Evolutionary conservation across 352 stramenopile species (phyloP).

Genomic region (Phytopythium aichiense): DNA sequence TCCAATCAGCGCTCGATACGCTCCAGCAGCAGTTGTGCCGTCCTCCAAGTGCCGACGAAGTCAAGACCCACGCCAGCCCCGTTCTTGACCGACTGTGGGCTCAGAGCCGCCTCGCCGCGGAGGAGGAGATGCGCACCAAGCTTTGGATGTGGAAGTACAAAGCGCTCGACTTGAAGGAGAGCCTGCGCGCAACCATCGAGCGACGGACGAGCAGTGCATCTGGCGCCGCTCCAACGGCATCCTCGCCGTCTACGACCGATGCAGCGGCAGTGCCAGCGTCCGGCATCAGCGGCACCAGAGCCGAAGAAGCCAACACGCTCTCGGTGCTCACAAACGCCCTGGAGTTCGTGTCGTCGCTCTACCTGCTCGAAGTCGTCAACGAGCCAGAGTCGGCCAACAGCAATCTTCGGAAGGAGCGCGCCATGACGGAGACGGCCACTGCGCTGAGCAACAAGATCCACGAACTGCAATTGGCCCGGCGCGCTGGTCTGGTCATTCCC

Average conservation of each 20-base stretch:
- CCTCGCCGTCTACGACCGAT: background rate
- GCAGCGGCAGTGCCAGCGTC: background rate
- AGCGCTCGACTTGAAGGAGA: slow-evolving; percentile 20
- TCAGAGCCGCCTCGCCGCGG: slow-evolving; percentile 11
- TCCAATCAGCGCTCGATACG: slow-evolving; percentile 11
- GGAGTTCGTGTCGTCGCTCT: slow-evolving; percentile 31
- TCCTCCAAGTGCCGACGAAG: background rate
- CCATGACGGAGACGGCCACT: slow-evolving; percentile 9
- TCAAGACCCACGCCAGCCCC: slow-evolving; percentile 6
- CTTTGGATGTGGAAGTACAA: slow-evolving; percentile 33
- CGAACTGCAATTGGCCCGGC: slow-evolving; percentile 9
- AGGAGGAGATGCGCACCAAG: slow-evolving; percentile 24
- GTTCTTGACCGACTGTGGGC: slow-evolving; percentile 20
- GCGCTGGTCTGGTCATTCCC: slow-evolving; percentile 1
- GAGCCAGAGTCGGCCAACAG: background rate
- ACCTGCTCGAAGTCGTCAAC: slow-evolving; percentile 19
- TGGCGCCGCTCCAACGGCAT: background rate
- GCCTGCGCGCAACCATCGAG: slow-evolving; percentile 11
- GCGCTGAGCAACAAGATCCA: slow-evolving; percentile 11
- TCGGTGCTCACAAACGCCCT: slow-evolving; percentile 16
- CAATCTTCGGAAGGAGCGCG: slow-evolving; percentile 6
- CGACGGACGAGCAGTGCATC: background rate
- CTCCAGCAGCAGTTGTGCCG: slow-evolving; percentile 12
- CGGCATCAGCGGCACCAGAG: background rate
- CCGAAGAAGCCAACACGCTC: slow-evolving; percentile 2